Conservation (phyloP, 1,139 yeast genomes). For the Yamadazyma dushanensis region DNA sequence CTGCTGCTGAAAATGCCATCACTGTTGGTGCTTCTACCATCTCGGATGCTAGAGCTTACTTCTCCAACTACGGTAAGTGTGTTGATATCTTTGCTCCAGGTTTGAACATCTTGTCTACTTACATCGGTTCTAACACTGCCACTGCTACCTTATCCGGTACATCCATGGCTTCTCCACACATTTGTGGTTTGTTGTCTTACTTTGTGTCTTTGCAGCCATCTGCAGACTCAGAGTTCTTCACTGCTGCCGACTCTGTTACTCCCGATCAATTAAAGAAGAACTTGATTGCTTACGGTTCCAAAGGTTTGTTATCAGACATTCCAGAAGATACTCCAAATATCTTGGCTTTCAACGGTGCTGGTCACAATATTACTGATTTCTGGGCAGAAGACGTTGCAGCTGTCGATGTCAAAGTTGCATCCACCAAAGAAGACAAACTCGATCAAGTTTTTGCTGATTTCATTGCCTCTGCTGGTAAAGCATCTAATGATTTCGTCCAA, state of each 20-base stretch:
- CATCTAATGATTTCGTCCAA: conserved; percentile 9
- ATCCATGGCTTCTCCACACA: conserved; percentile 48
- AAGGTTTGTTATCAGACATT: conserved; percentile 43
- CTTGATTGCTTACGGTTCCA: conserved; percentile 39
- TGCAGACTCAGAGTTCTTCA: conserved; percentile 44
- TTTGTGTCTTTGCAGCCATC: conserved; percentile 44
- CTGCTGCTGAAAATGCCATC: conserved; percentile 42
- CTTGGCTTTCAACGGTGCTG: conserved; percentile 92
- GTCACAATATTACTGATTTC: conserved; percentile 70
- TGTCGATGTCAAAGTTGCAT: not conserved
- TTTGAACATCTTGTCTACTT: conserved; percentile 40
- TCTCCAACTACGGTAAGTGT: conserved; percentile 46
- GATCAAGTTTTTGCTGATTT: conserved; percentile 11
- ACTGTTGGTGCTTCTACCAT: conserved; percentile 46
- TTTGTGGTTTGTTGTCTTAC: conserved; percentile 42
- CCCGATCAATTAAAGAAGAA: conserved; percentile 37
- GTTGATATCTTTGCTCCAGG: conserved; percentile 51
- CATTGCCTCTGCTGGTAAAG: conserved; percentile 8
- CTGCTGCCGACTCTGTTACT: conserved; percentile 42
- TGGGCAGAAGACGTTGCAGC: conserved; percentile 42
- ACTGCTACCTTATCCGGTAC: conserved; percentile 42
- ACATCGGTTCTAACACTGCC: conserved; percentile 36
- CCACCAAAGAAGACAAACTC: conserved; percentile 3
- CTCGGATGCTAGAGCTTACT: conserved; percentile 38
- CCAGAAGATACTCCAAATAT: conserved; percentile 79